These are phyloP conservation scores for Lipomyces chichibuensis DNA, from an alignment of 805 yeast species.

Conservation along the genomic window DNA sequence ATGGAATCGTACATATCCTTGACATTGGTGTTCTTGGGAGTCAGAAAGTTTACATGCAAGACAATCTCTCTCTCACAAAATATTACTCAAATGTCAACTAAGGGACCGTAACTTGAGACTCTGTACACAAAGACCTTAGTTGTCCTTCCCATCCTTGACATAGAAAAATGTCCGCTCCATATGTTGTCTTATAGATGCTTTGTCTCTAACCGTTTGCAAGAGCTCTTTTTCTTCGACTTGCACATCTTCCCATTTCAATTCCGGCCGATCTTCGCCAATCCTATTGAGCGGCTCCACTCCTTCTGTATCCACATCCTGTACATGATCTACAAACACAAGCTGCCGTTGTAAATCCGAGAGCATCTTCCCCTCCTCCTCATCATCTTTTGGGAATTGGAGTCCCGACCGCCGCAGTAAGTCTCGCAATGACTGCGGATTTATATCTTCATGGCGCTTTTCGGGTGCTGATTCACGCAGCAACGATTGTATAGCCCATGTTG, in stretches of 20 bases:
- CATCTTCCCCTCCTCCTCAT: constrained; percentile 34
- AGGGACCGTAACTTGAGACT: too few species aligned
- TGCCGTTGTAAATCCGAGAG: constrained; percentile 44
- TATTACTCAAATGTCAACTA: too few species aligned
- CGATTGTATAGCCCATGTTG: constrained; percentile 23
- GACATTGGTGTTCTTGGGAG: neutral
- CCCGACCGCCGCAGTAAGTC: constrained; percentile 42
- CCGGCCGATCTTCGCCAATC: constrained; percentile 23
- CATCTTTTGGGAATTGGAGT: constrained; percentile 34
- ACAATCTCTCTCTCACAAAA: too few species aligned
- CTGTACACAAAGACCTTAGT: neutral
- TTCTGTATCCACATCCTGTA: constrained; percentile 43
- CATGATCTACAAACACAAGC: constrained; percentile 47
- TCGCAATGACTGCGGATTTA: constrained; percentile 35
- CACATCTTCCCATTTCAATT: constrained; percentile 28
- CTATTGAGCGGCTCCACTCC: constrained; percentile 43
- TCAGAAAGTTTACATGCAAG: neutral
- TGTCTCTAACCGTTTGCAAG: neutral
- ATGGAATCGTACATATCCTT: neutral
- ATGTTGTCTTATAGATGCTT: constrained; percentile 8
- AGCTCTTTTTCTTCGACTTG: constrained; percentile 14
- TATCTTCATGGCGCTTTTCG: constrained; percentile 16
- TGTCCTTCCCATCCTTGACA: constrained; percentile 9
- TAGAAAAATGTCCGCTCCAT: constrained; percentile 26
- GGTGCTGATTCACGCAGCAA: constrained; percentile 12